Conservation (phyloP, 495 filamentous ascomycete genomes). For the Penicillium waksmanii region DNA sequence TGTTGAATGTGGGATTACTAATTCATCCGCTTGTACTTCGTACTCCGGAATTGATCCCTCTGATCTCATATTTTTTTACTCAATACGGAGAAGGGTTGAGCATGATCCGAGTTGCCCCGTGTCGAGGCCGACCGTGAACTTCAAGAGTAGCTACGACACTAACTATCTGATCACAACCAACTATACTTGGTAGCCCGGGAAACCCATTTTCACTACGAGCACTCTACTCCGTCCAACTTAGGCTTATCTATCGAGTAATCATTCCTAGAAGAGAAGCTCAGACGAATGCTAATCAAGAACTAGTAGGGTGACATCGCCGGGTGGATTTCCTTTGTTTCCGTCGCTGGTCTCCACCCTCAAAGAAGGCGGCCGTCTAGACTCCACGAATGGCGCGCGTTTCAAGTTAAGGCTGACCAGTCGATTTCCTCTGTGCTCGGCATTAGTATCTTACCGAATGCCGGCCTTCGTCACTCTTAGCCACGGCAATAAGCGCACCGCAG, state of each 20-base stretch:
- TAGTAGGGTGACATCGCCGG: neutral
- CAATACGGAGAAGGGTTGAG: too few relatives aligned
- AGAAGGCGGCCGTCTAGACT: neutral
- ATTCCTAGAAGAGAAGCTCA: neutral
- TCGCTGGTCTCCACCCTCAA: neutral
- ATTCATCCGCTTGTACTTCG: neutral
- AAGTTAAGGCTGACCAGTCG: slow-evolving; percentile 1
- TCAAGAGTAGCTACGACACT: neutral
- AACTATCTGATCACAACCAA: neutral
- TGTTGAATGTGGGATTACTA: neutral
- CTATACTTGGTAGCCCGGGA: neutral
- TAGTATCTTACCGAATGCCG: neutral
- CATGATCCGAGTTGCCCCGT: too few relatives aligned
- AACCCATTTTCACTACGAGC: too few relatives aligned
- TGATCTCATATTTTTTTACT: too few relatives aligned
- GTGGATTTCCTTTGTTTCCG: neutral
- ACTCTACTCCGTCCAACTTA: neutral
- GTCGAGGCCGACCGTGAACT: neutral
- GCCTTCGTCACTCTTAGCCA: neutral
- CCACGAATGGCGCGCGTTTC: slow-evolving; percentile 8
- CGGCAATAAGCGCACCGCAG: neutral
- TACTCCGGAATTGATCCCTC: too few relatives aligned
- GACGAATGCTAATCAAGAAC: slow-evolving; percentile 1
- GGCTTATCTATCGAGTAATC: neutral
- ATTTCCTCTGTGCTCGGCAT: neutral